A percentile compares a stretch with the other conserved stretches of the same genome.
Evolutionary conservation across 495 filamentous ascomycete genomes (phyloP).

Genomic region (Daldinia childiae): DNA sequence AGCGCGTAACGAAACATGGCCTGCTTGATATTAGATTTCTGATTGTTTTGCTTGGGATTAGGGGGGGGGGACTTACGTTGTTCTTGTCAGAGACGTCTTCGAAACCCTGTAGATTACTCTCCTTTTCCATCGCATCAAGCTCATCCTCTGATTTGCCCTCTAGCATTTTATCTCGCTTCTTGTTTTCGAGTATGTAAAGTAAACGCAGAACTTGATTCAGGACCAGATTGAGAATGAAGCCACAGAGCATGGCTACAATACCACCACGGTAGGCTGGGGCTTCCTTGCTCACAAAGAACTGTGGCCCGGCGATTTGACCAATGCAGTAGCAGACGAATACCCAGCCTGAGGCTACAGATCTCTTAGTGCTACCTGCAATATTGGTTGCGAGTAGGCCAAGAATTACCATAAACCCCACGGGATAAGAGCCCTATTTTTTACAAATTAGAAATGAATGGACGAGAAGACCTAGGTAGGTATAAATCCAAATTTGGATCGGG

Average conservation of each 20-base stretch:
- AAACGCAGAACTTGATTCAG: conserved; percentile 36
- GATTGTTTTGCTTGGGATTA: background rate
- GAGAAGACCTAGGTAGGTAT: background rate
- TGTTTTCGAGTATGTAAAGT: conserved; percentile 40
- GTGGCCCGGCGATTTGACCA: conserved; percentile 47
- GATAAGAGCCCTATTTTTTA: conserved; percentile 26
- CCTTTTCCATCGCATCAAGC: conserved; percentile 37
- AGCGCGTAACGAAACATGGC: conserved; percentile 40
- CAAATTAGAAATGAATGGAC: background rate
- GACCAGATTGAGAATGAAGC: conserved; percentile 36
- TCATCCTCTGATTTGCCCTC: conserved; percentile 41
- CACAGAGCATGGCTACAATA: conserved; percentile 39
- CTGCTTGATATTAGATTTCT: conserved; percentile 19
- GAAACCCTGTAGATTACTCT: conserved; percentile 44
- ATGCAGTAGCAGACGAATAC: conserved; percentile 47
- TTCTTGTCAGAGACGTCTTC: conserved; percentile 46
- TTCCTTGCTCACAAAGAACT: conserved; percentile 39
- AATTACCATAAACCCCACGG: conserved; percentile 36
- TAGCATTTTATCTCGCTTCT: conserved; percentile 32
- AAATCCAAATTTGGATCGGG: background rate
- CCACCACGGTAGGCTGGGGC: conserved; percentile 34
- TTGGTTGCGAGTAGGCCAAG: conserved; percentile 41
- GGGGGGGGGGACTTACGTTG: conserved; percentile 37
- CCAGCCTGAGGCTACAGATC: conserved; percentile 41
- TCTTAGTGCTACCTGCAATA: conserved; percentile 49